Evolutionary conservation across 768 basidiomycete species (phyloP).

Genomic region (Xerocomellus amylosporus): DNA sequence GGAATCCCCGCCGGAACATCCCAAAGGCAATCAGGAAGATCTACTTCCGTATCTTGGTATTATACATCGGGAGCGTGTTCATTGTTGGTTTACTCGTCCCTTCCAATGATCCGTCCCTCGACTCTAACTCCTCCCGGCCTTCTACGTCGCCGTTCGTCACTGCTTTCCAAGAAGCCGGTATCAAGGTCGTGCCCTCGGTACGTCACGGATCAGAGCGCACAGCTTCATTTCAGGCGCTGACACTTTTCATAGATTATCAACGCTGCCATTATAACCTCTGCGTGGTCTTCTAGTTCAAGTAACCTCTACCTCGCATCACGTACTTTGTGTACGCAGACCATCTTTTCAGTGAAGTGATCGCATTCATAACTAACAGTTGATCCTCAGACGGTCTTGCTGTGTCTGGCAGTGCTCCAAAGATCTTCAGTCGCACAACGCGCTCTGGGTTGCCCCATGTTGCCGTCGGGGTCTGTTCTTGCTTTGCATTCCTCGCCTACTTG

Average conservation of each 20-base stretch:
- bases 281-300: conserved; percentile 43
- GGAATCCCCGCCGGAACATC: conserved; percentile 46
- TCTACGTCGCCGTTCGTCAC: conserved; percentile 57
- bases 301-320: conserved; percentile 38
- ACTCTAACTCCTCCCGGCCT: conserved; percentile 38
- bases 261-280: conserved; percentile 43
- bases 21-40: conserved; percentile 42
- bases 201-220: not conserved
- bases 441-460: conserved; percentile 47
- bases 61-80: conserved; percentile 40
- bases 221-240: not conserved
- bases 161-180: conserved; percentile 53
- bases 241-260: conserved; percentile 29
- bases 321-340: not conserved
- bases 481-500: conserved; percentile 43
- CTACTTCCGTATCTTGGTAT: conserved; percentile 43
- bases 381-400: conserved; percentile 51
- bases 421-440: conserved; percentile 42
- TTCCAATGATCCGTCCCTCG: conserved; percentile 42
- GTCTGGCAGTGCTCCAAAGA: conserved; percentile 50
- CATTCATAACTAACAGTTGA: conserved; percentile 11
- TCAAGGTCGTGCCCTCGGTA: conserved; percentile 53
- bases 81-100: conserved; percentile 51
- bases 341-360: not conserved
- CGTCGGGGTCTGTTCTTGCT: conserved; percentile 27